These are phyloP conservation scores for Raphanus hybrid DNA, from an alignment of 441 rosid species.

Conservation along the genomic window DNA sequence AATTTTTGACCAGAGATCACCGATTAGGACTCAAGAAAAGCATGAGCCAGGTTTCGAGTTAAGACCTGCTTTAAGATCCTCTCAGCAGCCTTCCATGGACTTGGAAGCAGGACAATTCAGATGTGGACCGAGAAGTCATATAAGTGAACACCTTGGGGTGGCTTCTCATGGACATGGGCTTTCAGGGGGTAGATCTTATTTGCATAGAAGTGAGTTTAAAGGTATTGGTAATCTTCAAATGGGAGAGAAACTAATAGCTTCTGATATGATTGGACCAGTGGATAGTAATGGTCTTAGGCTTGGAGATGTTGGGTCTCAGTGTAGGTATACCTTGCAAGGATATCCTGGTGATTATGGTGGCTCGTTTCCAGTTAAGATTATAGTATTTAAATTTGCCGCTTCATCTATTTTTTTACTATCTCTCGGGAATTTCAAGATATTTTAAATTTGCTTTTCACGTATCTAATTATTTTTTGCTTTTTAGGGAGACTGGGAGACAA, in stretches of 20 bases:
- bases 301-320: slow-evolving; percentile 57
- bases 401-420: background rate
- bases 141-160: background rate
- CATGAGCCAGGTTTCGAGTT: background rate
- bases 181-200: background rate
- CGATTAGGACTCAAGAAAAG: background rate
- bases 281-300: slow-evolving; percentile 49
- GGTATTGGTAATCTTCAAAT: background rate
- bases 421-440: background rate
- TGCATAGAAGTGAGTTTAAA: background rate
- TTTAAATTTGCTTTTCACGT: background rate
- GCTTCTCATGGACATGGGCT: background rate
- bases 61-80: background rate
- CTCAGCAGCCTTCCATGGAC: background rate
- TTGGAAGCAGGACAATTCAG: background rate
- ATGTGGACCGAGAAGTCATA: background rate
- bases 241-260: background rate
- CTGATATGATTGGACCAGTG: background rate
- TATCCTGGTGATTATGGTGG: background rate
- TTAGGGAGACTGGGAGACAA: slow-evolving; percentile 59
- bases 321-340: slow-evolving; percentile 56
- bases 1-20: background rate
- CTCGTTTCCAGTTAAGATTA: slow-evolving; percentile 43
- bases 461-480: slow-evolving; percentile 22
- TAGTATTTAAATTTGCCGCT: background rate